phyloP scores from a whole-genome alignment of 352 stramenopile genomes.

The Phytophthora chlamydospora region DNA sequence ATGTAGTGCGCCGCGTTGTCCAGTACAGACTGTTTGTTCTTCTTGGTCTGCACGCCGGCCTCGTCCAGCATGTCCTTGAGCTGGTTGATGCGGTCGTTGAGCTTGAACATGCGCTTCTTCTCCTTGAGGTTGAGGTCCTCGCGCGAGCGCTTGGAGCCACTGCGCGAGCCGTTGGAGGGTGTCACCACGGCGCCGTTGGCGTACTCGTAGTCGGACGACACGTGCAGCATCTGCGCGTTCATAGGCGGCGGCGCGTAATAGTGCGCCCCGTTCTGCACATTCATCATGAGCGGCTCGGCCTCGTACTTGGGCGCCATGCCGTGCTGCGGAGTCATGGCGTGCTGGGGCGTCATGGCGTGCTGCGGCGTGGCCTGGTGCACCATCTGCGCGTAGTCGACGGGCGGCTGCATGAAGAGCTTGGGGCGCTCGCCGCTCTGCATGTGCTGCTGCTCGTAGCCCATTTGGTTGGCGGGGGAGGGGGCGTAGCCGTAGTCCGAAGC shows the following conservation, averaged over 20 bases:
- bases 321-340: constrained; percentile 49
- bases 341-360: constrained; percentile 53
- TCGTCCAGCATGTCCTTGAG: constrained; percentile 71
- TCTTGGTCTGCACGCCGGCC: constrained; percentile 76
- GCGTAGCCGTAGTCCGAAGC: constrained; percentile 58
- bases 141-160: constrained; percentile 64
- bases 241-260: constrained; percentile 56
- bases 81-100: constrained; percentile 86
- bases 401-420: constrained; percentile 59
- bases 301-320: constrained; percentile 46
- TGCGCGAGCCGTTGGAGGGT: constrained; percentile 28
- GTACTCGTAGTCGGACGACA: constrained; percentile 67
- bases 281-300: constrained; percentile 70
- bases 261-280: constrained; percentile 40
- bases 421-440: constrained; percentile 58
- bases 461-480: constrained; percentile 36
- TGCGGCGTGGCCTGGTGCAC: constrained; percentile 52
- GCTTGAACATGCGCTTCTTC: constrained; percentile 92
- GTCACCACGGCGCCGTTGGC: constrained; percentile 43
- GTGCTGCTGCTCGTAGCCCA: constrained; percentile 39
- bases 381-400: constrained; percentile 47
- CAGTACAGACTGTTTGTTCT: constrained; percentile 81
- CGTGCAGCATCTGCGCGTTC: constrained; percentile 56
- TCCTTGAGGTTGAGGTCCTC: constrained; percentile 88
- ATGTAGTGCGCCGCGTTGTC: constrained; percentile 80